Base-by-base conservation (phyloP, 169 alveolate genomes). In the Plasmodium gaboni region DNA sequence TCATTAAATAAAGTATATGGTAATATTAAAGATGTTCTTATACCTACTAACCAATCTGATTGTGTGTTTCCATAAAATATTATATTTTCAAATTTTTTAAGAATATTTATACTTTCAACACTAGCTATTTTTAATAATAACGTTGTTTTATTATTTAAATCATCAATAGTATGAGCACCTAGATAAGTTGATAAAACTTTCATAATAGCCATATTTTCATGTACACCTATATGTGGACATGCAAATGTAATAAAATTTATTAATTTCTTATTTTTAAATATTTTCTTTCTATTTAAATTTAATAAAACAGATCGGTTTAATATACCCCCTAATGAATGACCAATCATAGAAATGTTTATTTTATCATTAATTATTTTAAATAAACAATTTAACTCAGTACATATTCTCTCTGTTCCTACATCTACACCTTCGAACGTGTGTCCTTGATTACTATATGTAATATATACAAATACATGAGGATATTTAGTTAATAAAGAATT, bases 321-420 rank as follows among this genome's bases (percentile, higher is more conserved):
- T 48, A 94, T 76, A 5, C 95, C 95, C 6, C 96, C 96, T 50
- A 92, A 93, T 17, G 96, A 94, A 51, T 94, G 96, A 22, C 96
- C 96, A 24, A 94, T 70, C 76, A 92, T 63, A 69, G 95, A 92
- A 22, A 94, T 69, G 44, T 91, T 90, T 69, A 94, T 85, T 15
- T 71, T 70, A 42, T 73, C 78, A 71, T 87, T 94, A 5, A 92
- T 57, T 28, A 83, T 88, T 51, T 64, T 46, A 78, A 94, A 94
- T 51, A 94, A 74, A 17, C 48, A 69, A n/a, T 46, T 65, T 53
- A 94, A 55, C 55, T 94, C 96, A 5, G 93, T 63, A 24, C 89
- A 63, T 46, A 92, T 60, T 74, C 92, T 80, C 53, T 89, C 87
- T n/a, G 93, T 83, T 10, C 93, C 95, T 7, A 83, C 89, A 46